These are phyloP conservation scores for Xylaria sp. DNA, from an alignment of 2,329 filamentous ascomycete genomes.

Conservation along the genomic window DNA sequence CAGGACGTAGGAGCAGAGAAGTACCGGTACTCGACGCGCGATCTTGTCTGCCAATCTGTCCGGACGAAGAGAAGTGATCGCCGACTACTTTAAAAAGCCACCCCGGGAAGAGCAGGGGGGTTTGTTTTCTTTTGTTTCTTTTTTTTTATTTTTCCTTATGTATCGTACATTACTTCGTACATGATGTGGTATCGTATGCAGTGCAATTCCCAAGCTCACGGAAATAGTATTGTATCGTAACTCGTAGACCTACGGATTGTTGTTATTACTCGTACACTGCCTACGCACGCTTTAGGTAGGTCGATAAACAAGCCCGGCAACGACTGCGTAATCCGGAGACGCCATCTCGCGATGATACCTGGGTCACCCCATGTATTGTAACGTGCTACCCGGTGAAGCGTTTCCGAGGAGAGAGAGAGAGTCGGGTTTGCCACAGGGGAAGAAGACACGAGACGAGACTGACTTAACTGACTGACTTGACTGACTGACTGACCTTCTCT, in stretches of 20 bases:
- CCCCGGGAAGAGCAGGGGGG: neutral
- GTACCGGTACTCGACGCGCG: neutral
- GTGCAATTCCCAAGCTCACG: too few species aligned
- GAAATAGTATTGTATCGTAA: too few species aligned
- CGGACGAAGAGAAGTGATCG: slow-evolving; percentile 6
- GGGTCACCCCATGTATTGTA: neutral
- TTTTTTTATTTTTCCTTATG: neutral
- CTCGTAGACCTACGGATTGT: too few species aligned
- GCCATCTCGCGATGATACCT: too few species aligned
- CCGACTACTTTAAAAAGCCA: slow-evolving; percentile 9
- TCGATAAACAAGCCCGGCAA: too few species aligned
- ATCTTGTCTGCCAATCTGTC: neutral
- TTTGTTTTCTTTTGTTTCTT: neutral
- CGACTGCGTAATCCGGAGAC: too few species aligned
- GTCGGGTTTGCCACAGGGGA: neutral
- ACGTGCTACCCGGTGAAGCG: neutral
- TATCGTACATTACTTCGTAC: neutral
- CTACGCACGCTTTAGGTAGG: too few species aligned
- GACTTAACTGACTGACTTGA: too few species aligned
- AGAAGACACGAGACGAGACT: too few species aligned
- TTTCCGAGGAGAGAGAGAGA: neutral
- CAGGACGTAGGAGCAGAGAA: neutral
- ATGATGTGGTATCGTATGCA: neutral
- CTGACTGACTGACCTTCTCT: too few species aligned
- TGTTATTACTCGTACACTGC: too few species aligned